These are phyloP conservation scores for Verticillium alfalfae DNA, from an alignment of 2,329 filamentous ascomycete genomes.

Conservation along the genomic window DNA sequence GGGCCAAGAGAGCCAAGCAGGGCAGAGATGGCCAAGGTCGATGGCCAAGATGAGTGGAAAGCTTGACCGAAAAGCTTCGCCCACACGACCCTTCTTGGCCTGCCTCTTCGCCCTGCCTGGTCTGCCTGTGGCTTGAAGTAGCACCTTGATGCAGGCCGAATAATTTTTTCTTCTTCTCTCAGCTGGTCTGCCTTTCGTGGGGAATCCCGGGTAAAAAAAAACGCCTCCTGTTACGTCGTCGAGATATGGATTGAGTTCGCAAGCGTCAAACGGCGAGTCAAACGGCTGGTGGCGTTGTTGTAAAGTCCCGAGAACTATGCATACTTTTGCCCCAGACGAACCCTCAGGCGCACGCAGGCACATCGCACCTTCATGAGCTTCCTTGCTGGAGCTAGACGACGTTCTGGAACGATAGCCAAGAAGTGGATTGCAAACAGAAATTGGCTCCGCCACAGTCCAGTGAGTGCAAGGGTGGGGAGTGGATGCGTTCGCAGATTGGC, in stretches of 20 bases:
- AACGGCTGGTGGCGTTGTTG: neutral
- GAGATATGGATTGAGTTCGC: neutral
- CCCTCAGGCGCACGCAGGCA: neutral
- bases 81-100: neutral
- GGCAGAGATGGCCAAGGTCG: neutral
- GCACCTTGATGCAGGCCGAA: neutral
- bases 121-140: neutral
- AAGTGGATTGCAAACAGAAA: neutral
- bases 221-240: neutral
- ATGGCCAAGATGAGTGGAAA: neutral
- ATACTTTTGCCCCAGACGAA: neutral
- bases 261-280: neutral
- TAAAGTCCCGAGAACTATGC: neutral
- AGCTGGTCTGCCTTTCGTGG: neutral
- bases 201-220: too few relatives aligned
- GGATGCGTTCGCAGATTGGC: neutral
- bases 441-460: neutral
- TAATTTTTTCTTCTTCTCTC: neutral
- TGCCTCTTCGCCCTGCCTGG: neutral
- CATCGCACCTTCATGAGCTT: neutral
- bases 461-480: neutral
- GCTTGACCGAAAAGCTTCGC: neutral
- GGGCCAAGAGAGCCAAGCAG: neutral
- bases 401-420: neutral
- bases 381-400: neutral